phyloP scores from a whole-genome alignment of 495 filamentous ascomycete species.

The Penicillium herquei region DNA sequence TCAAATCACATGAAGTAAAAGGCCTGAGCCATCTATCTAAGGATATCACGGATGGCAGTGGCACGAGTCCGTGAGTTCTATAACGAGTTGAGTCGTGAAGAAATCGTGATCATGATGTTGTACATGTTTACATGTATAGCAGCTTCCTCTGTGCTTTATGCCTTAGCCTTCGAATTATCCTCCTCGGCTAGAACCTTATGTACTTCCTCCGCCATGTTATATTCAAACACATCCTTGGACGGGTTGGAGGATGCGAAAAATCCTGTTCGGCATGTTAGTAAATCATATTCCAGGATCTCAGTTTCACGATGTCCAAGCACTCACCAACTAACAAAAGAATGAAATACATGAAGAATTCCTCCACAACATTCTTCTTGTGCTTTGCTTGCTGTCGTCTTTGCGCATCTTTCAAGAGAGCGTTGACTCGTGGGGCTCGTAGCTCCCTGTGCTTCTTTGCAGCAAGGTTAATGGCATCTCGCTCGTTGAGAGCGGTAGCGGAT shows the following conservation, averaged over 20 bases:
- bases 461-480: conserved; percentile 4
- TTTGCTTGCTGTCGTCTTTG: conserved; percentile 4
- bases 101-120: no score
- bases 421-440: conserved; percentile 5
- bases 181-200: conserved; percentile 6
- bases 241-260: background rate
- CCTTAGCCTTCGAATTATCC: no score
- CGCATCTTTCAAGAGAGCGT: conserved; percentile 4
- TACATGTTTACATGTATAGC: no score
- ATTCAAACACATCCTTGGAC: conserved; percentile 6
- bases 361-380: conserved; percentile 4
- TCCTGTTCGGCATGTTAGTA: background rate
- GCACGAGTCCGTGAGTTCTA: no score
- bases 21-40: no score
- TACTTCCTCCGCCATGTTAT: conserved; percentile 9
- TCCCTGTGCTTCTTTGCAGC: conserved; percentile 8
- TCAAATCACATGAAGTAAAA: no score
- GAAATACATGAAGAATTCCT: conserved; percentile 11
- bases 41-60: no score
- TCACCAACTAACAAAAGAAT: conserved; percentile 11
- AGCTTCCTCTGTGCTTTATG: no score
- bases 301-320: background rate
- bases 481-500: background rate
- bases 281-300: background rate
- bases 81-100: no score